These are phyloP conservation scores for Scortechinia acanthostroma DNA, from an alignment of 2,329 filamentous ascomycete genomes.

Conservation along the genomic window DNA sequence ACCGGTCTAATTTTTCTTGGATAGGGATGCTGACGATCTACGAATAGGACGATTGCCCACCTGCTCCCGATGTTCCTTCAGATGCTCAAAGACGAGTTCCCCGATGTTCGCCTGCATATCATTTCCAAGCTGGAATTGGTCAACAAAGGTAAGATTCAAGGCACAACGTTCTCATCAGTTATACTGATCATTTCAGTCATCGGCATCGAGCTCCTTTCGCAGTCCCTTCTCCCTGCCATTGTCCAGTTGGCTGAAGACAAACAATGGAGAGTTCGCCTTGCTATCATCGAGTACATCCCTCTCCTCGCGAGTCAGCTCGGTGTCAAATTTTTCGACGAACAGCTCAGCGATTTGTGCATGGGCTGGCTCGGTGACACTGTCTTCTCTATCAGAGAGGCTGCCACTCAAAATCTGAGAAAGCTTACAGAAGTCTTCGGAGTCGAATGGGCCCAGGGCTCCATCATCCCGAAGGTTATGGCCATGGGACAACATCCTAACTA, in stretches of 20 bases:
- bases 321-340: slow-evolving; percentile 96
- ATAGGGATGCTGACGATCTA: slow-evolving; percentile 9
- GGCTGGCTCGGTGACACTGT: slow-evolving; percentile 97
- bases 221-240: slow-evolving; percentile 92
- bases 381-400: slow-evolving; percentile 95
- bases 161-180: too few species aligned
- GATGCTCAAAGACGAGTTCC: slow-evolving; percentile 99
- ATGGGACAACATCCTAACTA: slow-evolving; percentile 99
- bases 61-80: slow-evolving; percentile 97
- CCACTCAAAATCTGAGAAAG: slow-evolving; percentile 96
- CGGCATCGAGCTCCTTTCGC: slow-evolving; percentile 91
- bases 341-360: slow-evolving; percentile 93
- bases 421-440: slow-evolving; percentile 97
- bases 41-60: slow-evolving; percentile 80
- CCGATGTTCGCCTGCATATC: slow-evolving; percentile 94
- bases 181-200: slow-evolving; percentile 57
- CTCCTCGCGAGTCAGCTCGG: slow-evolving; percentile 90
- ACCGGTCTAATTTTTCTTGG: slow-evolving; percentile 11
- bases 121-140: slow-evolving; percentile 99
- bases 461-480: slow-evolving; percentile 95
- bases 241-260: slow-evolving; percentile 97
- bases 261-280: slow-evolving; percentile 94
- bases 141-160: slow-evolving; percentile 84
- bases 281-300: slow-evolving; percentile 98
- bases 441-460: slow-evolving; percentile 92